Conservation (phyloP, 169 alveolate species). For the Cryptosporidium parvum region DNA sequence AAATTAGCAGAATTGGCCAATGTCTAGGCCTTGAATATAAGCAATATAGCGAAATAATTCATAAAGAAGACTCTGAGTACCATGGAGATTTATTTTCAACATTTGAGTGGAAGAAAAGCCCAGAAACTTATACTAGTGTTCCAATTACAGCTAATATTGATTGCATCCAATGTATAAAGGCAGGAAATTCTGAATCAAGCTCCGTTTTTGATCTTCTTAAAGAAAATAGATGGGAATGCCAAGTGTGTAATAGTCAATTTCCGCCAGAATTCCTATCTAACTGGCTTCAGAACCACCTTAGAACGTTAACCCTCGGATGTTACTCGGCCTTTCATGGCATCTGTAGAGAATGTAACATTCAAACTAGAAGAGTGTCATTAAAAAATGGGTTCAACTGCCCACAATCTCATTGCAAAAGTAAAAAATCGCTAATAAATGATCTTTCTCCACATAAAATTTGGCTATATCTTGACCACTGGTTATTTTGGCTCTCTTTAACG, state of each 20-base stretch:
- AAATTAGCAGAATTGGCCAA: slow-evolving; percentile 81
- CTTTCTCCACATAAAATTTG: slow-evolving; percentile 66
- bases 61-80: slow-evolving; percentile 51
- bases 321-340: slow-evolving; percentile 61
- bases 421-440: slow-evolving; percentile 28
- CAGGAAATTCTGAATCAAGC: slow-evolving; percentile 7
- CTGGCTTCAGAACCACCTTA: slow-evolving; percentile 66
- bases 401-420: slow-evolving; percentile 75
- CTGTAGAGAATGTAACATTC: slow-evolving; percentile 58
- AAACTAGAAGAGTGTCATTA: slow-evolving; percentile 78
- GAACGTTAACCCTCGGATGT: slow-evolving; percentile 46
- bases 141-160: slow-evolving; percentile 53
- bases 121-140: slow-evolving; percentile 40
- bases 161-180: slow-evolving; percentile 21
- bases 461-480: slow-evolving; percentile 68
- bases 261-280: slow-evolving; percentile 52
- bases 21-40: slow-evolving; percentile 66
- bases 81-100: slow-evolving; percentile 4
- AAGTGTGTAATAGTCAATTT: slow-evolving; percentile 13
- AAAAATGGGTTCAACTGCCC: slow-evolving; percentile 78
- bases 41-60: slow-evolving; percentile 52
- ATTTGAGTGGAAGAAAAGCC: slow-evolving; percentile 62
- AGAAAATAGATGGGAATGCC: slow-evolving; percentile 54
- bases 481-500: slow-evolving; percentile 38
- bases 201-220: slow-evolving; percentile 14